Conservation (phyloP, 2,329 filamentous ascomycete genomes). For the Ilyonectria sp. region DNA sequence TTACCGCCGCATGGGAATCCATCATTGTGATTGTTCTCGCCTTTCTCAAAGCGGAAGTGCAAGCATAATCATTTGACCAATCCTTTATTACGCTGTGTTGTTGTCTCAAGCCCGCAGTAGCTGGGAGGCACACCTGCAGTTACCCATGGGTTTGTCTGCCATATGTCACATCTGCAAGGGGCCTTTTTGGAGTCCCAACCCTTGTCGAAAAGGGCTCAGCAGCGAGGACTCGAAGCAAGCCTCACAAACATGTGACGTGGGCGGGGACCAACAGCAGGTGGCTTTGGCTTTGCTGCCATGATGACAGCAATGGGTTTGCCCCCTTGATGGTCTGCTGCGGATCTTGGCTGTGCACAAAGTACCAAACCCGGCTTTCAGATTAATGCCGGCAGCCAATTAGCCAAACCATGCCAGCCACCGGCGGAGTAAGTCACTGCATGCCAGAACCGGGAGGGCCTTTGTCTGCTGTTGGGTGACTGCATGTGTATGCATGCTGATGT, state of each 20-base stretch:
- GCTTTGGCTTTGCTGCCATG: neutral
- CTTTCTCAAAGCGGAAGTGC: neutral
- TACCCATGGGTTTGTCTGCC: slow-evolving; percentile 2
- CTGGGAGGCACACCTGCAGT: neutral
- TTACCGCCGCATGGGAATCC: slow-evolving; percentile 20
- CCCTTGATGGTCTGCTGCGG: neutral
- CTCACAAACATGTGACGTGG: slow-evolving; percentile 1
- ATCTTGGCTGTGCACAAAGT: neutral
- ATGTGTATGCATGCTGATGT: neutral
- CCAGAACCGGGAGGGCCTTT: neutral
- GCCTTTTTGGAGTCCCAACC: slow-evolving; percentile 3
- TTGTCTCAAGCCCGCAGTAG: neutral
- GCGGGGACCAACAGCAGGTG: neutral
- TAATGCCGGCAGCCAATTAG: slow-evolving; percentile 10
- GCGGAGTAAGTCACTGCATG: slow-evolving; percentile 1
- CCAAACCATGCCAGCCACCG: slow-evolving; percentile 2
- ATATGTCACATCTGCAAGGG: slow-evolving; percentile 20
- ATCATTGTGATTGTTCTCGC: neutral
- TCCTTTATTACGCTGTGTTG: neutral
- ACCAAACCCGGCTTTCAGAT: neutral
- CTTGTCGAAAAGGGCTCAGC: neutral
- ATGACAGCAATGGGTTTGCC: neutral
- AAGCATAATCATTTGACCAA: neutral
- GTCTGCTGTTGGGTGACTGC: slow-evolving; percentile 4
- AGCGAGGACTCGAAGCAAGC: neutral